A percentile compares a stretch with the other conserved stretches of the same genome.
Evolutionary conservation across 2,329 filamentous ascomycete genomes (phyloP).

Genomic region (Drechmeria coniospora): DNA sequence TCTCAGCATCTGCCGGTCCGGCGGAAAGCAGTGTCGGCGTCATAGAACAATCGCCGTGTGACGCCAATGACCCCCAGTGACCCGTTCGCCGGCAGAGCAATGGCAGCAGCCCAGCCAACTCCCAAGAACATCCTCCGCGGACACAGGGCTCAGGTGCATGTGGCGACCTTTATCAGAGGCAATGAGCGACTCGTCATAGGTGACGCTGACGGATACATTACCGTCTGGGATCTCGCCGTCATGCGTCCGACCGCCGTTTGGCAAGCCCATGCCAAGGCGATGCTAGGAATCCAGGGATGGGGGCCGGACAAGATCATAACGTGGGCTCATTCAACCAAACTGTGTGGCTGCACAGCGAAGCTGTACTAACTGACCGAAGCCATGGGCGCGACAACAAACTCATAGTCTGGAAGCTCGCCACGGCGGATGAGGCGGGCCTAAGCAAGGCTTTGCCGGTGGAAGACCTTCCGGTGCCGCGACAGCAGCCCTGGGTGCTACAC

Average conservation of each 20-base stretch:
- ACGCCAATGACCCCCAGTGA: neutral
- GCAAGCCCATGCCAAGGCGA: constrained; percentile 65
- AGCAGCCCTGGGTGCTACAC: constrained; percentile 73
- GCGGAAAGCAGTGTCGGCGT: too few species aligned
- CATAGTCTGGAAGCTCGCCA: constrained; percentile 63
- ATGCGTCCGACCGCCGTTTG: constrained; percentile 75
- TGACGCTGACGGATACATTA: constrained; percentile 79
- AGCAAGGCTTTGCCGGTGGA: constrained; percentile 61
- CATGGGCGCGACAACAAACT: constrained; percentile 84
- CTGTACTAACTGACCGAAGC: constrained; percentile 27
- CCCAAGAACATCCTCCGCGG: constrained; percentile 62
- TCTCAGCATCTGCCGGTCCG: too few species aligned
- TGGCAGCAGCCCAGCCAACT: constrained; percentile 15
- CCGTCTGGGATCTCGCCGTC: constrained; percentile 70
- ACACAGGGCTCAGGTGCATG: constrained; percentile 67
- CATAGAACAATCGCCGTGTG: too few species aligned
- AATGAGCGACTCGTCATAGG: constrained; percentile 72
- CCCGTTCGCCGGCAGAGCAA: constrained; percentile 4
- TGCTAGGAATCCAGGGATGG: constrained; percentile 63
- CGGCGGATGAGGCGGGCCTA: constrained; percentile 44
- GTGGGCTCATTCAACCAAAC: too few species aligned
- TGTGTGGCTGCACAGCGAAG: too few species aligned
- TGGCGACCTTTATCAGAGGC: constrained; percentile 51
- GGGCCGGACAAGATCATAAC: constrained; percentile 62
- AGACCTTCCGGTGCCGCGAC: constrained; percentile 27